Conservation (phyloP, 78 protist species). For the slime mould (Dictyostelium discoideum) region DNA sequence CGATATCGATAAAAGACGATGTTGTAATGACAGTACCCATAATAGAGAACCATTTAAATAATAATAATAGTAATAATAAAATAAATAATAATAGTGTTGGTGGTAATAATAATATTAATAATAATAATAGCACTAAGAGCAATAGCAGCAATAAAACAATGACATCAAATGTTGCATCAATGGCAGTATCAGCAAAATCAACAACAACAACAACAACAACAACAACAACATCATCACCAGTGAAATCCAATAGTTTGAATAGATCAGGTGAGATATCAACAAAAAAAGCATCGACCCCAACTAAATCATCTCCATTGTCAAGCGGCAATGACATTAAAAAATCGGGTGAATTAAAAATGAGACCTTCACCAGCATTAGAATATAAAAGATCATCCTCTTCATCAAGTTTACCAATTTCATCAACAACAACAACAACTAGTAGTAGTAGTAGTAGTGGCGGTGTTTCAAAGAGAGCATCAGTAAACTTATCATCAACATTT, state of each 20-base stretch:
- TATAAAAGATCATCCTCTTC: slow-evolving; percentile 22
- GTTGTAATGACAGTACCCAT: background rate
- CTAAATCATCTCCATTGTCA: background rate
- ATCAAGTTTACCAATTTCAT: slow-evolving; percentile 3
- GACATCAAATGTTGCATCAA: background rate
- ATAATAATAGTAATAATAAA: background rate
- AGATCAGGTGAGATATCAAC: background rate
- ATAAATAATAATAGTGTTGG: too few relatives aligned
- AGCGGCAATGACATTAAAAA: background rate
- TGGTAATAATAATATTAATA: too few relatives aligned
- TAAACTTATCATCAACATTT: background rate
- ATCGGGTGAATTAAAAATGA: background rate
- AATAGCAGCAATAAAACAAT: background rate
- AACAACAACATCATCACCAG: background rate
- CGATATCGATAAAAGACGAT: background rate
- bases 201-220: background rate
- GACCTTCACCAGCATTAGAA: background rate
- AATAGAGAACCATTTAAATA: background rate
- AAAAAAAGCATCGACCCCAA: background rate
- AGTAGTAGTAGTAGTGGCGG: too few relatives aligned
- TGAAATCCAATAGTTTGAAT: background rate
- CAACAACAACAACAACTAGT: background rate
- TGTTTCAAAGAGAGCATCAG: background rate
- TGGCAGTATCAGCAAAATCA: background rate
- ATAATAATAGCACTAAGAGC: background rate